These are phyloP conservation scores for Immersiporthe knoxdaviesiana DNA, from an alignment of 2,329 filamentous ascomycete genomes.

Conservation along the genomic window DNA sequence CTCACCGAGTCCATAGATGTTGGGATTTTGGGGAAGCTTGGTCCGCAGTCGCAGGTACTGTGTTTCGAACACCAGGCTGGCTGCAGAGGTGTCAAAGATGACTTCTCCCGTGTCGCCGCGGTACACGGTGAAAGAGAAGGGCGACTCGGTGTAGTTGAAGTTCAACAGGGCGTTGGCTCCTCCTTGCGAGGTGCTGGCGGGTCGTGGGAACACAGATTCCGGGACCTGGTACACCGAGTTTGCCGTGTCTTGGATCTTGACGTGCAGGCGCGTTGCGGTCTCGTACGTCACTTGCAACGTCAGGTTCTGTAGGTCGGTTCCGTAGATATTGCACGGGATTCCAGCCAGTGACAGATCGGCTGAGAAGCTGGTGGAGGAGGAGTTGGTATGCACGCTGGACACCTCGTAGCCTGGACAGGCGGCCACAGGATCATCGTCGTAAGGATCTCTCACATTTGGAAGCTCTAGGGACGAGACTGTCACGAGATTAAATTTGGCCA, in stretches of 20 bases:
- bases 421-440: constrained; percentile 36
- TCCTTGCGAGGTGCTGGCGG: constrained; percentile 37
- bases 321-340: constrained; percentile 68
- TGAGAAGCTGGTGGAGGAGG: constrained; percentile 55
- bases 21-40: constrained; percentile 66
- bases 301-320: constrained; percentile 66
- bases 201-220: constrained; percentile 67
- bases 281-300: constrained; percentile 68
- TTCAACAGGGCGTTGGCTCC: constrained; percentile 30
- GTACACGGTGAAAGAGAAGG: constrained; percentile 47
- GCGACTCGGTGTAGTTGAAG: constrained; percentile 41
- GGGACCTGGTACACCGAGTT: constrained; percentile 76
- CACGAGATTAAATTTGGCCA: constrained; percentile 29
- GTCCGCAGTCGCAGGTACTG: constrained; percentile 78
- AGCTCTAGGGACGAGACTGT: constrained; percentile 11
- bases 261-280: constrained; percentile 71
- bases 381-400: constrained; percentile 57
- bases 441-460: constrained; percentile 31
- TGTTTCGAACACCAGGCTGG: constrained; percentile 72
- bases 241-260: constrained; percentile 73
- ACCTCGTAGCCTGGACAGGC: constrained; percentile 66
- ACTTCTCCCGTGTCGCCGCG: constrained; percentile 49
- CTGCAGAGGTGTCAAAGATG: constrained; percentile 71
- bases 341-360: constrained; percentile 68
- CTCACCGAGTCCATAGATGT: constrained; percentile 80